Conservation (phyloP, 441 rosid species). For the Rhodomyrtus psidioides region DNA sequence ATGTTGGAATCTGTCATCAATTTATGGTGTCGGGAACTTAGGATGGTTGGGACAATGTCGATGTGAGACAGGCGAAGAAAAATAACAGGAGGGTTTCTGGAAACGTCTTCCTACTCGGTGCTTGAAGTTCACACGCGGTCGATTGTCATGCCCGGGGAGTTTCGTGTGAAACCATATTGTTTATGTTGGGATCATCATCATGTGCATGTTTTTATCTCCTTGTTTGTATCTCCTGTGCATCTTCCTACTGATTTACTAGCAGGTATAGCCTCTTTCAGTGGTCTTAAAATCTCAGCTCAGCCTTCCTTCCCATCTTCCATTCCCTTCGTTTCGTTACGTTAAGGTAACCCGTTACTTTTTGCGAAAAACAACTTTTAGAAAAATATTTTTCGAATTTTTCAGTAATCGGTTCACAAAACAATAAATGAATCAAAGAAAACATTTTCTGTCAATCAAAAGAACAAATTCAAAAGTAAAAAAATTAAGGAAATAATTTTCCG, state of each 20-base stretch:
- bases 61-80: background rate
- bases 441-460: too few relatives aligned
- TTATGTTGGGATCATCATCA: background rate
- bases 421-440: too few relatives aligned
- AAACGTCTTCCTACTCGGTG: background rate
- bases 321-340: background rate
- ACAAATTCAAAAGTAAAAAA: too few relatives aligned
- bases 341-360: background rate
- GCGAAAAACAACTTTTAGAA: too few relatives aligned
- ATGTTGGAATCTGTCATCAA: background rate
- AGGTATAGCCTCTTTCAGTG: background rate
- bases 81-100: background rate
- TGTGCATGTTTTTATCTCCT: background rate
- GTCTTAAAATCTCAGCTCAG: background rate
- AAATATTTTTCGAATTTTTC: background rate
- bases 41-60: background rate
- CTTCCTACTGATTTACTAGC: background rate
- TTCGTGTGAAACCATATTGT: background rate
- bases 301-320: background rate
- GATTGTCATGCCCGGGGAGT: background rate
- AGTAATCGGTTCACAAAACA: too few relatives aligned
- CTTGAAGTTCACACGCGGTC: rapidly evolving
- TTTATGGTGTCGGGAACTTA: background rate
- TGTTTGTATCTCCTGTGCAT: background rate
- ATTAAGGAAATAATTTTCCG: too few relatives aligned